These are phyloP conservation scores for Agaricus blazei DNA, from an alignment of 768 basidiomycete species.

Conservation along the genomic window DNA sequence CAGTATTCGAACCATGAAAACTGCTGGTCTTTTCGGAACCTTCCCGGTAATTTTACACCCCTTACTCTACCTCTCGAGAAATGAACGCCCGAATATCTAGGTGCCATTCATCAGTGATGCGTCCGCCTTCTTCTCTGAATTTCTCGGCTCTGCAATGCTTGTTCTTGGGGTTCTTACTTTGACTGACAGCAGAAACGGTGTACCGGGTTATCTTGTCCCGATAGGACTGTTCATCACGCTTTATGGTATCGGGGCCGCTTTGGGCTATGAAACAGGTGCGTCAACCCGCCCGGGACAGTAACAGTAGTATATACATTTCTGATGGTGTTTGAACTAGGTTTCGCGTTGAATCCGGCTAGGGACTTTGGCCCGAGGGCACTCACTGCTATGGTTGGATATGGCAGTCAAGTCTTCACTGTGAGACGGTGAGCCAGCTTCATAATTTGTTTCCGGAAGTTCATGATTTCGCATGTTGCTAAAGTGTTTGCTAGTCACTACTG, in stretches of 20 bases:
- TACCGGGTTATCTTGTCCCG: slow-evolving; percentile 51
- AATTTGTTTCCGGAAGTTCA: background rate
- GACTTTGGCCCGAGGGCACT: slow-evolving; percentile 57
- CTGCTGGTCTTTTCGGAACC: slow-evolving; percentile 55
- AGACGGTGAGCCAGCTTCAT: slow-evolving; percentile 25
- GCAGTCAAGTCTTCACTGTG: slow-evolving; percentile 34
- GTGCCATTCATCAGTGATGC: slow-evolving; percentile 33
- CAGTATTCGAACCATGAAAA: slow-evolving; percentile 47
- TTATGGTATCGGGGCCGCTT: slow-evolving; percentile 46
- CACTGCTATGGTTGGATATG: slow-evolving; percentile 68
- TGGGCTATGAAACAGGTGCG: slow-evolving; percentile 61
- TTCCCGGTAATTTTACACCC: slow-evolving; percentile 41
- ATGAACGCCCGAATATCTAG: slow-evolving; percentile 15
- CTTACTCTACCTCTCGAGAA: background rate
- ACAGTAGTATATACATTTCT: background rate
- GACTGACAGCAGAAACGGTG: slow-evolving; percentile 47
- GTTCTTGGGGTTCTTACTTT: slow-evolving; percentile 50
- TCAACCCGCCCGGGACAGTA: background rate
- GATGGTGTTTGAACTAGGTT: slow-evolving; percentile 17
- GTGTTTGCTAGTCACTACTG: slow-evolving; percentile 50
- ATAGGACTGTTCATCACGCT: slow-evolving; percentile 48
- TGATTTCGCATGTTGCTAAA: background rate
- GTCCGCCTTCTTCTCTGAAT: slow-evolving; percentile 44
- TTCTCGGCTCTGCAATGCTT: slow-evolving; percentile 55
- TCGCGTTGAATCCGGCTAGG: slow-evolving; percentile 37